These are phyloP conservation scores for Pseudogymnoascus sp. DNA, from an alignment of 2,329 filamentous ascomycete species.

Conservation along the genomic window DNA sequence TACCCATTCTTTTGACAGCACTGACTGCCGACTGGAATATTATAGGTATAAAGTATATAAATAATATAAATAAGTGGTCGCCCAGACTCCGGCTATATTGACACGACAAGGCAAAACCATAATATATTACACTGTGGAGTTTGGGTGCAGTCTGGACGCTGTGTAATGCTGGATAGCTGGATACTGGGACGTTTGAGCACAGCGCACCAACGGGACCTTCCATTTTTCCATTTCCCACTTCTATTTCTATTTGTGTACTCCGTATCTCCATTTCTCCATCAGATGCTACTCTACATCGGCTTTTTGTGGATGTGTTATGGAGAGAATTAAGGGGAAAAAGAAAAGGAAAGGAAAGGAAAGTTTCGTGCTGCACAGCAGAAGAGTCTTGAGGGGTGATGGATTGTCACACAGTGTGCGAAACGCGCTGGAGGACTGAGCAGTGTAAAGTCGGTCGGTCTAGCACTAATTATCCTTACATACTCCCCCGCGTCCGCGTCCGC, in stretches of 20 bases:
- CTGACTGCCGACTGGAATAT: not conserved
- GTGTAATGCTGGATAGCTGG: no score
- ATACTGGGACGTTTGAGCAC: no score
- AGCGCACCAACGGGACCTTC: not conserved
- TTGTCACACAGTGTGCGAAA: not conserved
- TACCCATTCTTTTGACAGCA: not conserved
- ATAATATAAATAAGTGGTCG: not conserved
- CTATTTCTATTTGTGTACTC: not conserved
- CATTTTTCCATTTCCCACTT: not conserved
- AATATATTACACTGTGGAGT: not conserved
- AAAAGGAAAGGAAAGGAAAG: no score
- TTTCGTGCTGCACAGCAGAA: not conserved
- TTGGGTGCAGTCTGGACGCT: not conserved
- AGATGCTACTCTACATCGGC: not conserved
- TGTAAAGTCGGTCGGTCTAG: no score
- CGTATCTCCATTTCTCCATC: not conserved
- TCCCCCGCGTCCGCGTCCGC: no score
- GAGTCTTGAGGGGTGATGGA: not conserved
- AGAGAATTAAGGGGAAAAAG: not conserved
- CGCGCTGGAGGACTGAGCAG: no score
- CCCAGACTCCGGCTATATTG: not conserved
- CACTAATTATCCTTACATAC: no score
- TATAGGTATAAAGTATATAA: not conserved
- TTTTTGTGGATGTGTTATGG: slow-evolving; percentile 1
- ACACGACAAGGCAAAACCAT: not conserved